Conservation (phyloP, 2,329 filamentous ascomycete genomes). For the Neopestalotiopsis sp. region DNA sequence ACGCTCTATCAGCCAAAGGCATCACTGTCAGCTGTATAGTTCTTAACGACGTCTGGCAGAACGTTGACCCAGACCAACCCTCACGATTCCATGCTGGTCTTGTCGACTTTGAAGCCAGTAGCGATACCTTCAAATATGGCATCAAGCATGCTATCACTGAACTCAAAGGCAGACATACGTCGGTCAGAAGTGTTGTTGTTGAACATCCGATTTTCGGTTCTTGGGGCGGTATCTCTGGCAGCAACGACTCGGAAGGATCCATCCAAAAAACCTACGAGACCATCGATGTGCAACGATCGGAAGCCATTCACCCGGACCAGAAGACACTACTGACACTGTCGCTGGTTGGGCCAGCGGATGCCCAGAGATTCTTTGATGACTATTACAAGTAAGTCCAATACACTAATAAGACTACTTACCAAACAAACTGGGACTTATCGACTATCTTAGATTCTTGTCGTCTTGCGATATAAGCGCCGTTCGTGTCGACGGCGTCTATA, state of each 20-base stretch:
- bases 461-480: slow-evolving; percentile 2
- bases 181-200: neutral
- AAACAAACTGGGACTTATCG: neutral
- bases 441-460: neutral
- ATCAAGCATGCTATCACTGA: neutral
- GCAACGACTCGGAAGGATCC: neutral
- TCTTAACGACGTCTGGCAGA: neutral
- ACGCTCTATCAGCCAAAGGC: neutral
- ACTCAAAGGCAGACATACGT: neutral
- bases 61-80: neutral
- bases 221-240: neutral
- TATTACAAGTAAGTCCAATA: neutral
- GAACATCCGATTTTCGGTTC: neutral
- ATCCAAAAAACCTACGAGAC: neutral
- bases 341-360: neutral
- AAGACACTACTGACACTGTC: neutral
- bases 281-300: slow-evolving; percentile 1
- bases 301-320: neutral
- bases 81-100: slow-evolving; percentile 1
- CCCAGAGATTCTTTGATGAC: neutral
- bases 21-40: neutral
- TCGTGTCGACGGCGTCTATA: neutral
- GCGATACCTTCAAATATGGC: neutral
- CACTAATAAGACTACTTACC: neutral
- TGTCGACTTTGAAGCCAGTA: neutral